These are phyloP conservation scores for Petunia axillaris DNA, from an alignment of 257 asterid genomes.

Conservation along the genomic window DNA sequence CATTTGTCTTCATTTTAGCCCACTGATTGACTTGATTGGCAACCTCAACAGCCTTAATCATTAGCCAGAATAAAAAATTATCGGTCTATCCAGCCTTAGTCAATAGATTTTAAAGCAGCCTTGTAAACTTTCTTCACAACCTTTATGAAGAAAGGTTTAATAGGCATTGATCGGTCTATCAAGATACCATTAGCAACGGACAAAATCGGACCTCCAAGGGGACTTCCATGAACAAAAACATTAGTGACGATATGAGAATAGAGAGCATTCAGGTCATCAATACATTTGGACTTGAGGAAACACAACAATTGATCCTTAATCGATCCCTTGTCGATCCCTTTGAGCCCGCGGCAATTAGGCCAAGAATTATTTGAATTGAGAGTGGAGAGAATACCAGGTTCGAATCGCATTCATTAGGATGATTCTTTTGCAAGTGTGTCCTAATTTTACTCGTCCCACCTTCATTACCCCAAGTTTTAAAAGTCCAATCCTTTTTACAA, in stretches of 20 bases:
- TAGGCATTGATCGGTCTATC: conserved; percentile 47
- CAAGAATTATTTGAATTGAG: conserved; percentile 21
- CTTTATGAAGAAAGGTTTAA: conserved; percentile 47
- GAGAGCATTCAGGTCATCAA: conserved; percentile 30
- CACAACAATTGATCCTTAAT: conserved; percentile 17
- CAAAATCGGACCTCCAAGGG: conserved; percentile 47
- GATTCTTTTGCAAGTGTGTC: too few relatives aligned
- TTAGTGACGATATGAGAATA: conserved; percentile 48
- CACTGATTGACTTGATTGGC: too few relatives aligned
- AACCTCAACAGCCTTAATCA: too few relatives aligned
- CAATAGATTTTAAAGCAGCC: conserved; percentile 51
- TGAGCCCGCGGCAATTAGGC: conserved; percentile 30
- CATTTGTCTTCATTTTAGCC: too few relatives aligned
- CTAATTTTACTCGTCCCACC: too few relatives aligned
- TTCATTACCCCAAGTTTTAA: too few relatives aligned
- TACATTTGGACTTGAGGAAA: conserved; percentile 22
- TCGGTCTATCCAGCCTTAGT: conserved; percentile 48
- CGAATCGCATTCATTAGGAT: conserved; percentile 22
- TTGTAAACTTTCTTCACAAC: conserved; percentile 43
- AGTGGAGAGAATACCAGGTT: conserved; percentile 32
- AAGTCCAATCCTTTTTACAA: too few relatives aligned
- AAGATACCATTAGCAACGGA: conserved; percentile 61
- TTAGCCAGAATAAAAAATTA: neutral
- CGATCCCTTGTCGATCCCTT: conserved; percentile 1
- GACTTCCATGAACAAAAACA: conserved; percentile 52